Conservation (phyloP, 2,329 filamentous ascomycete genomes). For the Ascochyta koolunga region DNA sequence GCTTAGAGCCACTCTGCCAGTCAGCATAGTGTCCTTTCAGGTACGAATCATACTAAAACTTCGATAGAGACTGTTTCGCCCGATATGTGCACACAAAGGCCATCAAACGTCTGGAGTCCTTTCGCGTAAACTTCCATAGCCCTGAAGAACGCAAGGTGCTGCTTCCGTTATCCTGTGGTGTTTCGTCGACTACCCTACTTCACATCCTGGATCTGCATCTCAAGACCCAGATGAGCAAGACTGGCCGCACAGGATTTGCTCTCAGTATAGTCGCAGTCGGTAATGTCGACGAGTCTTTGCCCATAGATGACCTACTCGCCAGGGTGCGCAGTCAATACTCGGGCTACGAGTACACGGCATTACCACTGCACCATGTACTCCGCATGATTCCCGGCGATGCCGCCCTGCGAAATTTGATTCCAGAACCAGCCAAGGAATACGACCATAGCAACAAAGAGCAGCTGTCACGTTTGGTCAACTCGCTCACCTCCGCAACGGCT, state of each 20-base stretch:
- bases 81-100: constrained; percentile 79
- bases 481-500: constrained; percentile 75
- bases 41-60: constrained; percentile 22
- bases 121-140: constrained; percentile 58
- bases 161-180: constrained; percentile 81
- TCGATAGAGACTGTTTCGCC: constrained; percentile 72
- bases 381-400: constrained; percentile 28
- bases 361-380: constrained; percentile 67
- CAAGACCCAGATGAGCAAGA: constrained; percentile 67
- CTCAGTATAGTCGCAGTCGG: constrained; percentile 62
- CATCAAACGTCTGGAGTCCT: constrained; percentile 76
- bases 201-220: constrained; percentile 76
- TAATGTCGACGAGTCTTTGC: constrained; percentile 32
- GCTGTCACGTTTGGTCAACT: constrained; percentile 62
- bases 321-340: constrained; percentile 67
- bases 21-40: constrained; percentile 40
- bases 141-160: constrained; percentile 64
- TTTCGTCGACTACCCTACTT: constrained; percentile 78
- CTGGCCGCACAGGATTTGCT: constrained; percentile 70
- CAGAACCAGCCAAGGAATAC: not conserved
- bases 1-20: constrained; percentile 66
- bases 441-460: constrained; percentile 24
- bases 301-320: constrained; percentile 18
- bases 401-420: constrained; percentile 28
- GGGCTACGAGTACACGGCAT: constrained; percentile 65